These are phyloP conservation scores for Chytridium lagenaria DNA, from an alignment of 371 early-diverging fungal genomes.

Conservation along the genomic window DNA sequence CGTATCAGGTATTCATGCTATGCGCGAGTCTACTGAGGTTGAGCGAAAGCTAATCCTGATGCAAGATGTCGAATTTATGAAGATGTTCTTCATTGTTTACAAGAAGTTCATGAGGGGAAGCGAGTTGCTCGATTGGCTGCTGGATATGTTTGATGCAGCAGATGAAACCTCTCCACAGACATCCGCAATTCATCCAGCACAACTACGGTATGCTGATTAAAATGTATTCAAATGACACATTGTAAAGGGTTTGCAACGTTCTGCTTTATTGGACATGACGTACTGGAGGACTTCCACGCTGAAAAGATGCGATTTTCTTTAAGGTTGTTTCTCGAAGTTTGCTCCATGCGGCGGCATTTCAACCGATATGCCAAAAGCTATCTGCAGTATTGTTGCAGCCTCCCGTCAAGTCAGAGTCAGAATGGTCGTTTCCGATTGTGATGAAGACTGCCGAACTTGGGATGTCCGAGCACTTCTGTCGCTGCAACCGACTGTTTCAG, in stretches of 20 bases:
- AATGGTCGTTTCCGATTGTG: background rate
- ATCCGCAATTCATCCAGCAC: constrained; percentile 39
- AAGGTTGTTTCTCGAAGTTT: constrained; percentile 46
- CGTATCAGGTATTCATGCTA: background rate
- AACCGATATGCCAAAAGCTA: constrained; percentile 44
- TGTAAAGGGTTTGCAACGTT: constrained; percentile 53
- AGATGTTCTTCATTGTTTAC: constrained; percentile 47
- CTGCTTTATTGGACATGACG: constrained; percentile 44
- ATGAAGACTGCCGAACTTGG: constrained; percentile 3
- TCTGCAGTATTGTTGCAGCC: constrained; percentile 30
- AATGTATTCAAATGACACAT: background rate
- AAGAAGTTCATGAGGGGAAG: constrained; percentile 47
- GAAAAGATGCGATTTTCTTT: constrained; percentile 52
- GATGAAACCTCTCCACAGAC: constrained; percentile 15
- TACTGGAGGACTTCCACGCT: constrained; percentile 49
- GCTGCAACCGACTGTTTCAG: too few relatives aligned
- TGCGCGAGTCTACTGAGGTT: background rate
- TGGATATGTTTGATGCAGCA: constrained; percentile 49
- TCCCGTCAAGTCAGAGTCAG: background rate
- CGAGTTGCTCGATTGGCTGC: constrained; percentile 49
- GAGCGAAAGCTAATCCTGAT: background rate
- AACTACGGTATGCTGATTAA: constrained; percentile 36
- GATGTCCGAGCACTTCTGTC: background rate
- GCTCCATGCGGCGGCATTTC: constrained; percentile 37
- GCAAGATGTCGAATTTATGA: constrained; percentile 49